Base-by-base conservation (phyloP, 257 asterid species). In the Haberlea rhodopensis region DNA sequence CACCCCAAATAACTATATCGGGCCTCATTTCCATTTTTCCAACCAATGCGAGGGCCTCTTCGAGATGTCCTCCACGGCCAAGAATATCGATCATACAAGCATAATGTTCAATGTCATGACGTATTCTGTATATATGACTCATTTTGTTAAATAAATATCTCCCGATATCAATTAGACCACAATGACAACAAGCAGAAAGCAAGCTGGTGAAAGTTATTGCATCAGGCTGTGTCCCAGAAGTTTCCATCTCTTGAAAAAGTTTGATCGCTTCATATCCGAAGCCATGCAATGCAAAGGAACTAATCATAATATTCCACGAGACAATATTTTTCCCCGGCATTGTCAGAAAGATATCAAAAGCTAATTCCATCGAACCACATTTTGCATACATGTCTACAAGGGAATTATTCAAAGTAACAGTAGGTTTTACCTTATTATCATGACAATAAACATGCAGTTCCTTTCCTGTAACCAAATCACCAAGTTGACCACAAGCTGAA, bases 301-400 rank as follows among this genome's bases (percentile, higher is more conserved):
- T 84, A 15, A 88, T 86, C 60, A 82, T 64, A 13, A 77, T 79
- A 78, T 86, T 86, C 91, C 94, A 88, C 1, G 91, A 78, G 43
- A 86, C 82, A 2, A 71, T 57, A 56, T 75, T 78, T 61, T 78
- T 86, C 73, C 71, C 76, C 0, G 71, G 68, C 75, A 82, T 75
- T 64, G 56, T 64, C 0, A 52, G 24, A 23, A 84, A 87, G 55
- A 79, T 61, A 9, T 72, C 81, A 53, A 78, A 20, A 1, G 87
- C 91, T 25, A 53, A 63, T 2, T 75, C 85, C 55, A 80, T 37
- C 9, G 79, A 77, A n/a, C 95, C 91, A 65, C 95, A 85, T 74
- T 84, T 88, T 46, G 91, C 85, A 28, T 80, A 86, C 95, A 84
- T 88, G 74, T 86, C 88, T 23, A 86, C 46, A 19, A 84, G 86